A percentile compares a stretch with the other conserved stretches of the same genome.
phyloP scores from a whole-genome alignment of 495 filamentous ascomycete species.

The Podospora conica region DNA sequence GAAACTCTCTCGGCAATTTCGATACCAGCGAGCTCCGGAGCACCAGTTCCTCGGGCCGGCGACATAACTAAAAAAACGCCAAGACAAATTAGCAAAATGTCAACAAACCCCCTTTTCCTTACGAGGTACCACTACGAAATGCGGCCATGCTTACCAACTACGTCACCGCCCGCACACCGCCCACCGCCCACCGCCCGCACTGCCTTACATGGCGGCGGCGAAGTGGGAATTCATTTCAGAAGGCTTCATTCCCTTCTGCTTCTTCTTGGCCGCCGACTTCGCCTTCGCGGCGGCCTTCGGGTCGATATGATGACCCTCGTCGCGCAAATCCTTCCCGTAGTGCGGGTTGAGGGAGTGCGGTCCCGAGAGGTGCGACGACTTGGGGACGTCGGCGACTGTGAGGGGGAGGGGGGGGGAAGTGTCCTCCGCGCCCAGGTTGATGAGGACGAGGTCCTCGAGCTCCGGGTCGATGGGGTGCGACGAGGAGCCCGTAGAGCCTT shows the following conservation, averaged over 20 bases:
- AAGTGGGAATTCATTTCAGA: background rate
- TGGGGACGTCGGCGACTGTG: background rate
- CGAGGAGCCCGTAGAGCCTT: too few species aligned
- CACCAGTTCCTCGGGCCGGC: too few species aligned
- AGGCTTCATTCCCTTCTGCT: background rate
- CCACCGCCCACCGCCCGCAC: too few species aligned
- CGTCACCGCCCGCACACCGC: background rate
- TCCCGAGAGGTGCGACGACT: background rate
- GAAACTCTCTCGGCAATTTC: too few species aligned
- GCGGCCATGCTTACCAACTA: background rate
- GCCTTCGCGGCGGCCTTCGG: background rate
- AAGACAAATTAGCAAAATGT: background rate
- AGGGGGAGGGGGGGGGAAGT: background rate
- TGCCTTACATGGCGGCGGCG: background rate
- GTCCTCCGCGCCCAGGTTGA: too few species aligned
- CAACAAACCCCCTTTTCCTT: background rate
- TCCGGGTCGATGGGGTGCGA: too few species aligned
- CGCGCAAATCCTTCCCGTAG: background rate
- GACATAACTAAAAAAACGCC: background rate
- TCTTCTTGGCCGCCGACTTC: background rate
- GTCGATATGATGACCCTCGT: background rate
- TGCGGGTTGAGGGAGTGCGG: background rate
- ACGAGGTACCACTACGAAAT: background rate
- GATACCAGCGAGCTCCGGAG: too few species aligned
- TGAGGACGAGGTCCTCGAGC: too few species aligned